phyloP scores from a whole-genome alignment of 352 stramenopile genomes.

The Pelagophyceae sp. region DNA sequence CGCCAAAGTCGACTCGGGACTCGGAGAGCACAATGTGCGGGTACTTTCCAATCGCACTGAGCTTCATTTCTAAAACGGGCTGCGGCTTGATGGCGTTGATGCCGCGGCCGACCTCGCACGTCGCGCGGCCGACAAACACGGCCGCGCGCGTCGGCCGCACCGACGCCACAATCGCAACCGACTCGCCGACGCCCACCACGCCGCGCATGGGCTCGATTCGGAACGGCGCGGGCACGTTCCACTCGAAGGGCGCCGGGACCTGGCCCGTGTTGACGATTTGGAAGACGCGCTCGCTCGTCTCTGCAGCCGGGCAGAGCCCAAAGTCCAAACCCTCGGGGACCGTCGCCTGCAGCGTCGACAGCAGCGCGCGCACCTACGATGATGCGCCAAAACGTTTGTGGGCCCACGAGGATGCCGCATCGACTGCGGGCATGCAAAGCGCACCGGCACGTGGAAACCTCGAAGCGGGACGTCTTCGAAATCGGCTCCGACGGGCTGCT shows the following conservation, averaged over 20 bases:
- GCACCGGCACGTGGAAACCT: conserved; percentile 70
- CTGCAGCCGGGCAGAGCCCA: conserved; percentile 71
- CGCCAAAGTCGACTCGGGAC: conserved; percentile 64
- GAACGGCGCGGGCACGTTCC: conserved; percentile 67
- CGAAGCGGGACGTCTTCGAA: conserved; percentile 46
- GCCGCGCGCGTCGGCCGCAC: conserved; percentile 60
- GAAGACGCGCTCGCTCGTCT: conserved; percentile 63
- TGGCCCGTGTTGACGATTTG: conserved; percentile 69
- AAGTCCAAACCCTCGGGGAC: conserved; percentile 61
- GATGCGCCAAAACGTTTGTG: too few relatives aligned
- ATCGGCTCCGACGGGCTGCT: conserved; percentile 54
- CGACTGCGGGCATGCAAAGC: too few relatives aligned
- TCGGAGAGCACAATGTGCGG: conserved; percentile 68
- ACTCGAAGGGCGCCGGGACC: conserved; percentile 69
- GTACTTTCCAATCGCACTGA: conserved; percentile 60
- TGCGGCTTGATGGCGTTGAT: conserved; percentile 42
- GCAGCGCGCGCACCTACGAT: conserved; percentile 54
- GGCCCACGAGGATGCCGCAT: too few relatives aligned
- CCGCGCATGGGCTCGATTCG: conserved; percentile 58
- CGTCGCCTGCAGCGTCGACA: conserved; percentile 56
- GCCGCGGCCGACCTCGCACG: conserved; percentile 37
- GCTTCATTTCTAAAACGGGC: conserved; percentile 46
- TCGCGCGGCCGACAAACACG: conserved; percentile 68
- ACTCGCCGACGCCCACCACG: conserved; percentile 51
- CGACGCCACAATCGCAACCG: conserved; percentile 56